These are phyloP conservation scores for Hypoxylon perforatum DNA, from an alignment of 495 filamentous ascomycete species.

Conservation along the genomic window DNA sequence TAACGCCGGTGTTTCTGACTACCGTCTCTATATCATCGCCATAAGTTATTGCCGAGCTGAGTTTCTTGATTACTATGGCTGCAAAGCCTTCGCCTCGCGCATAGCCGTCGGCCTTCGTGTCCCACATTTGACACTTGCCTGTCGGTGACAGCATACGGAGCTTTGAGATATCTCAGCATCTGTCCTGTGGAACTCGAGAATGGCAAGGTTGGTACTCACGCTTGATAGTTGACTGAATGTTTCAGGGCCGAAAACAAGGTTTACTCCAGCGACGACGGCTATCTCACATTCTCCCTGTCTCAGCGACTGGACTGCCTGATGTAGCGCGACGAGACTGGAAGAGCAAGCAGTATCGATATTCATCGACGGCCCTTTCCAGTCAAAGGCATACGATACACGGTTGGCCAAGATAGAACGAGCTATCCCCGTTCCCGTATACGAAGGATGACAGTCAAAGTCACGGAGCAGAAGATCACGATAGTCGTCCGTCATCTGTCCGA, in stretches of 20 bases:
- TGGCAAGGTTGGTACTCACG: not conserved
- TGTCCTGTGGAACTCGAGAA: not conserved
- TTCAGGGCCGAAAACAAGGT: constrained; percentile 44
- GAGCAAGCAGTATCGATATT: constrained; percentile 60
- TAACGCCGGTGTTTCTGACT: constrained; percentile 65
- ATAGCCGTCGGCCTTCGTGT: constrained; percentile 65
- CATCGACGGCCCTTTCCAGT: constrained; percentile 50
- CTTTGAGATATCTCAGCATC: not conserved
- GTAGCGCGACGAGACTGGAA: constrained; percentile 51
- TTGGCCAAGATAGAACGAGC: constrained; percentile 54
- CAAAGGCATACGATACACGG: constrained; percentile 61
- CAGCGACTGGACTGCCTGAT: constrained; percentile 55
- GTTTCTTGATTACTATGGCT: constrained; percentile 61
- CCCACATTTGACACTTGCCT: constrained; percentile 53
- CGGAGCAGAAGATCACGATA: constrained; percentile 50
- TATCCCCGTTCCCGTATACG: constrained; percentile 43
- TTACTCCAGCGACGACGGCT: constrained; percentile 55
- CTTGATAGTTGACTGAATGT: constrained; percentile 19
- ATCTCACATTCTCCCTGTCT: constrained; percentile 50
- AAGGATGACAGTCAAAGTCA: constrained; percentile 34
- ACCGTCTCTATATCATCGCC: constrained; percentile 65
- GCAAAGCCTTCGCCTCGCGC: constrained; percentile 66
- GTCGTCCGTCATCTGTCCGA: constrained; percentile 49
- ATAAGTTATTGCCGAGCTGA: constrained; percentile 55
- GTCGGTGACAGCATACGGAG: constrained; percentile 47